Base-by-base conservation (phyloP, 2,329 filamentous ascomycete species). In the Daldinia sp. region DNA sequence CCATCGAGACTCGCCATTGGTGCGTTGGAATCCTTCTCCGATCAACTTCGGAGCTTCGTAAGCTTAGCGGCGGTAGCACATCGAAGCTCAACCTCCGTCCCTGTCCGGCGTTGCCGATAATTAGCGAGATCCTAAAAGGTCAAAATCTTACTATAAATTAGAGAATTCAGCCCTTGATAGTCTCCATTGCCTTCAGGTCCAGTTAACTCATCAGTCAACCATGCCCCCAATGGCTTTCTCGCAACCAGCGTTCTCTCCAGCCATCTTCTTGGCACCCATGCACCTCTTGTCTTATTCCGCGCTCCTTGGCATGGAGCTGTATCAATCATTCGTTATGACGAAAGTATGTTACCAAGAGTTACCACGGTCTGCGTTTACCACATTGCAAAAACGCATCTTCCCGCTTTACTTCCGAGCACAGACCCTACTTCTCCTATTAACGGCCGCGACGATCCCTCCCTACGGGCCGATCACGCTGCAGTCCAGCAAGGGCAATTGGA, bases 401-500 rank as follows among this genome's bases (percentile, higher is more conserved):
- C 79, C 78, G 0, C 54, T 79, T 13, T 81, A 80, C 64, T 81
- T 81, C 59, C 71, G 70, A 13, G 66, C 63, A 3, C 79, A 81
- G 58, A 66, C 77, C 0, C 7, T 74, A 1, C 66, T 80, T 1
- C 59, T 80, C 1, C 15, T 80, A 3, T 50, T 78, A 23, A 72
- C 76, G 0, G 75, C 73, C 1, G 55, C 66, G 11, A 79, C 79
- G 0, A 67, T 77, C 2, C 77, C 78, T 0, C 72, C 76, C 0
- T 61, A 65, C 2, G 76, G 77, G 0, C 70, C 71, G 0, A 9
- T 72, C 1, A 74, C 76, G 0, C 56, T 79, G 2, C 19, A 76
- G 0, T 58, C 68, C 5, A 64, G 68, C 5, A 75, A 72, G 57
- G 57, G 58, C 5, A 73, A 75, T 41, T 78, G 76, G 74, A 67